Evolutionary conservation across 805 yeast species (phyloP).

Genomic region (Yamadazyma paraphyllophila): DNA sequence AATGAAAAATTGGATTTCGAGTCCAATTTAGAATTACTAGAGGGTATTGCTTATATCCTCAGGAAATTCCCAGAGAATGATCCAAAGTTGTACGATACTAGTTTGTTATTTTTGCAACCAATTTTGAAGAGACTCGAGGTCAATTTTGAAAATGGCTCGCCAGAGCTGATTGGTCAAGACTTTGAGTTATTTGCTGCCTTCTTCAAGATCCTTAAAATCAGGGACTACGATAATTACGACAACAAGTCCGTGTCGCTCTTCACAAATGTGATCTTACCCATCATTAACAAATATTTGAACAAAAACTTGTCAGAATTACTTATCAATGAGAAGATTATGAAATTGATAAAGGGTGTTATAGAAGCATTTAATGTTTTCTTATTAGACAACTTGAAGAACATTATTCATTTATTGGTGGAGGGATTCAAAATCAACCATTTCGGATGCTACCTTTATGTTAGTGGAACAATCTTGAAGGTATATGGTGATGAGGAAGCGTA

Average conservation of each 20-base stretch:
- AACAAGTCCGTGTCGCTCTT: conserved; percentile 56
- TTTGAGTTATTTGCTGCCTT: conserved; percentile 67
- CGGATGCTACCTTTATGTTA: conserved; percentile 89
- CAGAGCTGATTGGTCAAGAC: conserved; percentile 57
- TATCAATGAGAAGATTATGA: conserved; percentile 73
- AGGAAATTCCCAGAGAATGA: conserved; percentile 55
- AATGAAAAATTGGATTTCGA: conserved; percentile 56
- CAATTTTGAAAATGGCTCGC: conserved; percentile 21
- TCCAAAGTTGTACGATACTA: conserved; percentile 43
- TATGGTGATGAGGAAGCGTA: conserved; percentile 51
- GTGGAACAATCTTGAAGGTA: conserved; percentile 77
- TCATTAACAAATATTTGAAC: conserved; percentile 45
- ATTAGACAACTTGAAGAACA: conserved; percentile 56
- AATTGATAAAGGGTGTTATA: conserved; percentile 62
- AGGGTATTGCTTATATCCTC: conserved; percentile 85
- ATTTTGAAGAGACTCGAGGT: conserved; percentile 48
- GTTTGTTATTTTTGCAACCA: conserved; percentile 66
- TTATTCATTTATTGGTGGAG: conserved; percentile 63
- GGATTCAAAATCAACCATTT: conserved; percentile 68
- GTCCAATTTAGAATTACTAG: conserved; percentile 76
- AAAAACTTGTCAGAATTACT: conserved; percentile 57
- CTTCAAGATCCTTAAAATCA: conserved; percentile 54
- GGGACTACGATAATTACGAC: conserved; percentile 30
- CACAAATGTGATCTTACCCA: conserved; percentile 58
- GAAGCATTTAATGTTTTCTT: conserved; percentile 60